phyloP scores from a whole-genome alignment of 179 eudicot species.

The Amaranthus tricolor region DNA sequence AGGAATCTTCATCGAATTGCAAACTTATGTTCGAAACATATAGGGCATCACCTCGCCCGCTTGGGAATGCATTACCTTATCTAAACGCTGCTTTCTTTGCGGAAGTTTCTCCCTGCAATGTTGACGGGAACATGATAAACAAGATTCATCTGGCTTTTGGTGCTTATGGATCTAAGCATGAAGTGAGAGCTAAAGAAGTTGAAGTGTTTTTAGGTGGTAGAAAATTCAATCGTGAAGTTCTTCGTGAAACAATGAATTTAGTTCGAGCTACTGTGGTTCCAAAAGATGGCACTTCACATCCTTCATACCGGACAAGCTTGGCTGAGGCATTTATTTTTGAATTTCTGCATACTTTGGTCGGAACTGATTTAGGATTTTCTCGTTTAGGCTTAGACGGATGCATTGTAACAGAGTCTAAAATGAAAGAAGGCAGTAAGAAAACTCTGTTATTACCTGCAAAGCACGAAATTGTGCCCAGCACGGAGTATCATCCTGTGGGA shows the following conservation, averaged over 20 bases:
- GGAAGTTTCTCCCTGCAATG: slow-evolving; percentile 40
- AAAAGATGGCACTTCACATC: slow-evolving; percentile 52
- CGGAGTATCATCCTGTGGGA: slow-evolving; percentile 72
- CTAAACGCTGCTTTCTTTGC: slow-evolving; percentile 87
- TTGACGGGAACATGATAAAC: slow-evolving; percentile 32
- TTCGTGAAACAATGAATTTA: slow-evolving; percentile 56
- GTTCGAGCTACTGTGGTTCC: slow-evolving; percentile 50
- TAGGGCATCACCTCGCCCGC: slow-evolving; percentile 86
- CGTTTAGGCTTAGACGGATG: slow-evolving; percentile 28
- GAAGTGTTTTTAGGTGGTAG: slow-evolving; percentile 68
- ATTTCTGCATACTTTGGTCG: slow-evolving; percentile 49
- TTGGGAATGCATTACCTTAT: slow-evolving; percentile 80
- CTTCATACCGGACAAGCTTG: slow-evolving; percentile 70
- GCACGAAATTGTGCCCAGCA: slow-evolving; percentile 56
- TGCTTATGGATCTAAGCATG: slow-evolving; percentile 69
- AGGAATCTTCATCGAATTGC: slow-evolving; percentile 26
- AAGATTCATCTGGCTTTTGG: slow-evolving; percentile 69
- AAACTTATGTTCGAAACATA: slow-evolving; percentile 68
- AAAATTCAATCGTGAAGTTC: slow-evolving; percentile 34
- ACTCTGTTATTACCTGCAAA: slow-evolving; percentile 55
- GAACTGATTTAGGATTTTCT: slow-evolving; percentile 23
- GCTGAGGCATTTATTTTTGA: slow-evolving; percentile 75
- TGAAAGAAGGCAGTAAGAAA: slow-evolving; percentile 8
- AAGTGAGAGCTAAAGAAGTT: slow-evolving; percentile 58
- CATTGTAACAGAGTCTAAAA: slow-evolving; percentile 14